Conservation (phyloP, 352 stramenopile species). For the Phytophthora colocasiae region DNA sequence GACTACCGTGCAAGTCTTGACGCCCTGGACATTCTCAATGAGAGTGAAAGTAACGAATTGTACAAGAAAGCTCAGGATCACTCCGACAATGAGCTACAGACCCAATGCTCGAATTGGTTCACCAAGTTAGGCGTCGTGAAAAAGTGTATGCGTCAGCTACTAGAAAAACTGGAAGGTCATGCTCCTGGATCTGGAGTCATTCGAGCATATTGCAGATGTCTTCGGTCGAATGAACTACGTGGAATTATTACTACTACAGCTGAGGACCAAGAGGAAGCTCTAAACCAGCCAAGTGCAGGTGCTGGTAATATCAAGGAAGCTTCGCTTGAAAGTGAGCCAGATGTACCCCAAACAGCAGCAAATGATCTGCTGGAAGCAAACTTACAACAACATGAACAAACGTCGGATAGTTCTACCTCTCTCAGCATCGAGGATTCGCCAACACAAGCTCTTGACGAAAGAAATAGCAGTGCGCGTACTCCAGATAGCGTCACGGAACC, state of each 20-base stretch:
- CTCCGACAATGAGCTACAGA: constrained; percentile 34
- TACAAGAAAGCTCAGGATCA: constrained; percentile 50
- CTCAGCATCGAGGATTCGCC: constrained; percentile 11
- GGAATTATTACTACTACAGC: constrained; percentile 32
- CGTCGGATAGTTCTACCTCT: constrained; percentile 12
- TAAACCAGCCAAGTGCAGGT: background rate
- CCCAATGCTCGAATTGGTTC: constrained; percentile 54
- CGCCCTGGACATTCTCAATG: constrained; percentile 71
- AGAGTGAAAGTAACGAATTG: constrained; percentile 62
- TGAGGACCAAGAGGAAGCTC: constrained; percentile 14
- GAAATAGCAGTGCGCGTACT: background rate
- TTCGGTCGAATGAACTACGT: constrained; percentile 50
- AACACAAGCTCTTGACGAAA: background rate
- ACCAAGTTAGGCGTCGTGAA: constrained; percentile 61
- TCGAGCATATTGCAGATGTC: constrained; percentile 50
- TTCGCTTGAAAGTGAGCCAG: background rate
- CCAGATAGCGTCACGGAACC: background rate
- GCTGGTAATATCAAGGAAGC: background rate
- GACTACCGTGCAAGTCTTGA: constrained; percentile 75
- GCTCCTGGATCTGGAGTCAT: constrained; percentile 57
- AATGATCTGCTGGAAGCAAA: constrained; percentile 7
- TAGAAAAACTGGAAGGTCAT: constrained; percentile 62
- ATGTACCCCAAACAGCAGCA: background rate
- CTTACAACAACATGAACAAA: background rate
- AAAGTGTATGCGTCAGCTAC: constrained; percentile 61